These are phyloP conservation scores for Setaria italica DNA, from an alignment of 202 grass and related monocot species.

Conservation along the genomic window DNA sequence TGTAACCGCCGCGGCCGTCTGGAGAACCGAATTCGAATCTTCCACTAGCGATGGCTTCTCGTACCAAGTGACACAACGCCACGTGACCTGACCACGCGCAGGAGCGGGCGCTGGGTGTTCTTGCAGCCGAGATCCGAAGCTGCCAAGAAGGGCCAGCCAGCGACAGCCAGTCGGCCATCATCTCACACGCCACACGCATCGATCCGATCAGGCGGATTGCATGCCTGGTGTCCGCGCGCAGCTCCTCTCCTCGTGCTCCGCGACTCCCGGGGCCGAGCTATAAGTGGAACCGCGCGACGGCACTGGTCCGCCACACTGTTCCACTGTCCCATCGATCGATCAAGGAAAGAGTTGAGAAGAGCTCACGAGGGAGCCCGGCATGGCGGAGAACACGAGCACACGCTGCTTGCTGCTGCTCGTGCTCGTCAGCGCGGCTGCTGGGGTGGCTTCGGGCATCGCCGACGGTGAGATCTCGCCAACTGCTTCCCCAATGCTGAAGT, in stretches of 20 bases:
- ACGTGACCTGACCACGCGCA: slow-evolving; percentile 6
- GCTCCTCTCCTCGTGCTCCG: slow-evolving; percentile 7
- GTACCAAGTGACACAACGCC: neutral
- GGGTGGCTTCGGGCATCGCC: slow-evolving; percentile 15
- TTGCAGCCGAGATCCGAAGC: slow-evolving; percentile 17
- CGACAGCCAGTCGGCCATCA: neutral
- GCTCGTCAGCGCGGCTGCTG: slow-evolving; percentile 30
- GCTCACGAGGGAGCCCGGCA: neutral
- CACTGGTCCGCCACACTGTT: neutral
- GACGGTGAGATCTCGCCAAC: slow-evolving; percentile 43
- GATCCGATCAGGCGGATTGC: neutral
- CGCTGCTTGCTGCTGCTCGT: neutral
- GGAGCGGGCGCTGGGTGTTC: neutral
- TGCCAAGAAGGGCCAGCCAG: neutral
- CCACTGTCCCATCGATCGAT: neutral
- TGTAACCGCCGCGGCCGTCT: neutral
- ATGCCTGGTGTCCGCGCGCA: neutral
- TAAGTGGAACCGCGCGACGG: slow-evolving; percentile 7
- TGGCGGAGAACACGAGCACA: slow-evolving; percentile 8
- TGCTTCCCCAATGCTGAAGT: neutral
- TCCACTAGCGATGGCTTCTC: neutral
- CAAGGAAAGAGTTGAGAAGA: neutral
- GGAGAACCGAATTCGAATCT: slow-evolving; percentile 13
- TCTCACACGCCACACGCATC: neutral
- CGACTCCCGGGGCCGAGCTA: neutral